Base-by-base conservation (phyloP, 257 asterid species). In the Cruciata laevipes region DNA sequence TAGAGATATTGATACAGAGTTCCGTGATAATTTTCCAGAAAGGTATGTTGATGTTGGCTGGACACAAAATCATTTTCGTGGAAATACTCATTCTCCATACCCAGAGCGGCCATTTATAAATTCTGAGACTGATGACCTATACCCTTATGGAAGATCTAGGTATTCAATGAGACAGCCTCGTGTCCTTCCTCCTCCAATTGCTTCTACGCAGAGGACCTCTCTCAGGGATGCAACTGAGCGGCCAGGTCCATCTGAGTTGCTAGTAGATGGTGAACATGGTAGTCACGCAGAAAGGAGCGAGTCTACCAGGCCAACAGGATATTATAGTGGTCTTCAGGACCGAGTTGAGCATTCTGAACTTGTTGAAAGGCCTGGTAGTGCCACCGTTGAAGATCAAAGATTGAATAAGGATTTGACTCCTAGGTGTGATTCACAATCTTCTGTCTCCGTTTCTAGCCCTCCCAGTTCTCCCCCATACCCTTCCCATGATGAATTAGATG, bases 391-490 rank as follows among this genome's bases (percentile, higher is more conserved):
- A 71, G 83, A 80, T 72, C 87, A 65, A 73, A 83, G 80, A 63
- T 61, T 74, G 77, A 77, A 55, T 18, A 68, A 77, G 65, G 78
- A 81, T 44, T 49, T 63, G 63, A 73, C 80, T 51, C 67, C 87
- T 17, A 80, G 90, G 75, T 88, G 95, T 78, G 97, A 94, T 53
- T 94, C 99, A 72, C 97, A 91, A 63, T 94, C 99, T 61, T 94
- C 99, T 27, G 77, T 94, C n/a, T 90, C 92, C 63, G 96, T 94
- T 74, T 86, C 97, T 73, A 94, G 97, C 79, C 99, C 96, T 27
- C 99, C 97, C 65, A 84, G 79, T 72, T 86, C 99, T 65, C 94
- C 99, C 8, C 96, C 96, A 53, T 97, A 90, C 73, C 88, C 88
- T 63, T 94, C 96, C 74, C 87, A 90, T 59, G 99, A 94, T 73